Evolutionary conservation across 371 early-diverging fungal genomes (phyloP).

Genomic region (Caulochytrium protostelioides): DNA sequence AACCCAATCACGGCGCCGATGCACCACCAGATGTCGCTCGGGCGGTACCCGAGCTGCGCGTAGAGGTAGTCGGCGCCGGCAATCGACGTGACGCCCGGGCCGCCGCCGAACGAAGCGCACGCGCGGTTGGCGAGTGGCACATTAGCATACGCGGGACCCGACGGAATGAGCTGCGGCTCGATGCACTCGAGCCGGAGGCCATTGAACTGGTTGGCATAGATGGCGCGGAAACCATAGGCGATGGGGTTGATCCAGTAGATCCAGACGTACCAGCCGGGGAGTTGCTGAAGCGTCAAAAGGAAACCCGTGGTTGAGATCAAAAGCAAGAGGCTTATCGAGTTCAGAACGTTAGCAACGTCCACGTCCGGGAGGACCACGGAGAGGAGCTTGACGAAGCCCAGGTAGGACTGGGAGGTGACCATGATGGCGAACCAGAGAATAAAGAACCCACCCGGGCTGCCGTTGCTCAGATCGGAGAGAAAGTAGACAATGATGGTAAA

Average conservation of each 20-base stretch:
- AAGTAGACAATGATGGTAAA: too few species aligned
- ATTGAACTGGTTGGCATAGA: conserved; percentile 40
- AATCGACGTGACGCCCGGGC: conserved; percentile 26
- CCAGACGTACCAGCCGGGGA: conserved; percentile 45
- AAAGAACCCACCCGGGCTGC: conserved; percentile 34
- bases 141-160: conserved; percentile 24
- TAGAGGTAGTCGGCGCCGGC: conserved; percentile 34
- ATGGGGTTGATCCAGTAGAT: conserved; percentile 44
- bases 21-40: conserved; percentile 31
- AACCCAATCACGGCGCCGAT: conserved; percentile 32
- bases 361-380: conserved; percentile 32
- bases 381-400: conserved; percentile 36
- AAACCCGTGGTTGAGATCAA: conserved; percentile 34
- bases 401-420: conserved; percentile 28
- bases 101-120: conserved; percentile 35
- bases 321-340: conserved; percentile 26
- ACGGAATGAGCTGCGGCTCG: conserved; percentile 26
- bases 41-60: conserved; percentile 17
- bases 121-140: conserved; percentile 30
- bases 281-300: conserved; percentile 26
- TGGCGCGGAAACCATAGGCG: conserved; percentile 38
- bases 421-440: conserved; percentile 28
- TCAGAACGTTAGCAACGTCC: conserved; percentile 31
- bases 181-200: conserved; percentile 34
- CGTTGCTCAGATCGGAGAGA: too few species aligned